These are phyloP conservation scores for Centrapalus pauciflorus DNA, from an alignment of 129 eudicot species.

Conservation along the genomic window DNA sequence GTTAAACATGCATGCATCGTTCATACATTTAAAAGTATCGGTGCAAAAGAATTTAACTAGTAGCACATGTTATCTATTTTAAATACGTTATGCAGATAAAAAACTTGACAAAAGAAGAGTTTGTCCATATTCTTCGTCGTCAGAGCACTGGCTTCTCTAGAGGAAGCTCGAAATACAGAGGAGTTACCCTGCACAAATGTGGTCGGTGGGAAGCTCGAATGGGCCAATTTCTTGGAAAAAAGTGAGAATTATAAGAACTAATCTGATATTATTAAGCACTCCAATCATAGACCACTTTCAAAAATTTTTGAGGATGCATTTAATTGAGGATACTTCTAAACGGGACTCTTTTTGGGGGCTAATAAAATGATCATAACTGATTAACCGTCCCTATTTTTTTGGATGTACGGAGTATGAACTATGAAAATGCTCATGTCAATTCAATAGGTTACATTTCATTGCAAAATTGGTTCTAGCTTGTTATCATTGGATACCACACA, in stretches of 20 bases:
- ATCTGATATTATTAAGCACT: neutral
- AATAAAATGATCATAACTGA: no score
- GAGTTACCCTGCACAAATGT: slow-evolving; percentile 70
- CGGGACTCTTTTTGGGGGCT: neutral
- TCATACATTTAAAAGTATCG: neutral
- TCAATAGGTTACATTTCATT: neutral
- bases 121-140: slow-evolving; percentile 58
- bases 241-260: slow-evolving; percentile 32
- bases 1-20: neutral
- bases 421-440: neutral
- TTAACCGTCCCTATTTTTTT: neutral
- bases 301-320: neutral
- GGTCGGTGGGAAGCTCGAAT: slow-evolving; percentile 75
- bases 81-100: slow-evolving; percentile 28
- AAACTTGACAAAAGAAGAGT: slow-evolving; percentile 49
- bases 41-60: neutral
- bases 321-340: neutral
- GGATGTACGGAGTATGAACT: neutral
- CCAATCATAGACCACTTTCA: neutral
- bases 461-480: neutral
- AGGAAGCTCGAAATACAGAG: slow-evolving; percentile 70
- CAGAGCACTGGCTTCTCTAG: slow-evolving; percentile 62
- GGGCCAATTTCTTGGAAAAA: slow-evolving; percentile 72
- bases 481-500: neutral
- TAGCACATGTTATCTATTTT: neutral